These are phyloP conservation scores for Stemphylium beticola DNA, from an alignment of 2,329 filamentous ascomycete genomes.

Conservation along the genomic window DNA sequence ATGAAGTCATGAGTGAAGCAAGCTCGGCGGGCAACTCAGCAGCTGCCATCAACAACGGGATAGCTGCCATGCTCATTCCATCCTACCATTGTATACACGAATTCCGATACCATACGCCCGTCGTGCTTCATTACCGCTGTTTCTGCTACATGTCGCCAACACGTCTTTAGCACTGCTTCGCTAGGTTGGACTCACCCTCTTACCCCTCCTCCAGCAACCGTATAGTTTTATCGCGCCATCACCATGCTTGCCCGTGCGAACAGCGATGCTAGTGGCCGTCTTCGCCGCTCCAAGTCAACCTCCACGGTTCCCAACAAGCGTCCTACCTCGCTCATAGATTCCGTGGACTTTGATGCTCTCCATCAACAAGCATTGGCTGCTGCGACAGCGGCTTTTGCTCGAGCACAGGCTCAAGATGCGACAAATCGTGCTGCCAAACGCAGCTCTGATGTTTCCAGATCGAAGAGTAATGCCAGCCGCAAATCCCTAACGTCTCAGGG, in stretches of 20 bases:
- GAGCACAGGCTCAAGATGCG: constrained; percentile 36
- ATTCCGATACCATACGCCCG: neutral
- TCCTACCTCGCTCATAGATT: constrained; percentile 21
- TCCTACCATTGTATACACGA: neutral
- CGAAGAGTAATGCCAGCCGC: constrained; percentile 45
- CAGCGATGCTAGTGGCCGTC: constrained; percentile 46
- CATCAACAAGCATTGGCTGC: constrained; percentile 49
- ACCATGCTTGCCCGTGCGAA: constrained; percentile 45
- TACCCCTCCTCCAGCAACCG: constrained; percentile 20
- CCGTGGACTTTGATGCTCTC: constrained; percentile 34
- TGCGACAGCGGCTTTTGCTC: constrained; percentile 44
- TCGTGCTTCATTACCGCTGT: constrained; percentile 9
- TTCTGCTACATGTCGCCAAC: constrained; percentile 25
- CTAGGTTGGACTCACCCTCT: constrained; percentile 25
- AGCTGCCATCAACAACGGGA: neutral
- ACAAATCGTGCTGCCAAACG: constrained; percentile 19
- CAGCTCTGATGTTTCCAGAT: constrained; percentile 30
- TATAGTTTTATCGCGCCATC: constrained; percentile 23
- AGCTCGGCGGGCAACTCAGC: neutral
- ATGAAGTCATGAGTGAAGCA: neutral
- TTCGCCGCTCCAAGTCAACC: constrained; percentile 48
- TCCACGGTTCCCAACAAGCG: constrained; percentile 38
- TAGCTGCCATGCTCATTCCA: neutral
- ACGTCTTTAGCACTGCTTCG: constrained; percentile 30
- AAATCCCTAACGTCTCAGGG: constrained; percentile 43